Conservation (phyloP, 2,329 filamentous ascomycete genomes). For the Fusarium albidum region DNA sequence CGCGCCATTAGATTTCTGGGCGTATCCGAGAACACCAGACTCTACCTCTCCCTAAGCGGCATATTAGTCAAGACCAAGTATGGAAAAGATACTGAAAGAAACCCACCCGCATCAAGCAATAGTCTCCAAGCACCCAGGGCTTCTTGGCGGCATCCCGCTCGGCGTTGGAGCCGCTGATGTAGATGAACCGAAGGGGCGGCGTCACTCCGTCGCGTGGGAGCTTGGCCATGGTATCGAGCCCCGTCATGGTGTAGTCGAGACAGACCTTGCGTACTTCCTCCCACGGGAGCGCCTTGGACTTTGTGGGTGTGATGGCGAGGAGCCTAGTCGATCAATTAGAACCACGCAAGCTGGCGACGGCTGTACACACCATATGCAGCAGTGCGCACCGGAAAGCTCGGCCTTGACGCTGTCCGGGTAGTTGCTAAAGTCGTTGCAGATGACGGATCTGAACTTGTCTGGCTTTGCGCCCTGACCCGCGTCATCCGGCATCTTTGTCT, state of each 20-base stretch:
- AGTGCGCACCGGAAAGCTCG: constrained; percentile 51
- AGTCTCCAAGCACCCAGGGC: constrained; percentile 49
- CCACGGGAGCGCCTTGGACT: constrained; percentile 41
- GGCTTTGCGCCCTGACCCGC: constrained; percentile 33
- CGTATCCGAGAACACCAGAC: constrained; percentile 51
- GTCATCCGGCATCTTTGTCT: constrained; percentile 40
- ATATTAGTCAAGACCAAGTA: background rate
- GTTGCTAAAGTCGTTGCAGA: constrained; percentile 49
- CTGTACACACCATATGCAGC: constrained; percentile 51
- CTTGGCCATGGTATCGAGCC: constrained; percentile 47
- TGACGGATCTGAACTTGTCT: constrained; percentile 50
- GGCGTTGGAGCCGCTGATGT: constrained; percentile 55
- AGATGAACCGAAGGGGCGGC: constrained; percentile 56
- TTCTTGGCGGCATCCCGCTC: constrained; percentile 56
- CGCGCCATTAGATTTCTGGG: constrained; percentile 46
- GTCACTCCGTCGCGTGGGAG: constrained; percentile 27
- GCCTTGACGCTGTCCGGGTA: constrained; percentile 51
- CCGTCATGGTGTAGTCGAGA: constrained; percentile 43
- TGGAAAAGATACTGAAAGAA: background rate
- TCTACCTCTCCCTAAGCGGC: constrained; percentile 56
- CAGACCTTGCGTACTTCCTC: constrained; percentile 52
- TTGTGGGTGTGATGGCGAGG: constrained; percentile 53
- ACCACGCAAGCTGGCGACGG: background rate
- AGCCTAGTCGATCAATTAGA: constrained; percentile 13
- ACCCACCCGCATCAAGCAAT: constrained; percentile 56